Percentiles rank a stretch among this genome's conserved stretches.
Evolutionary conservation across 441 rosid genomes (phyloP).

Genomic region (Dalechampia spathulata): DNA sequence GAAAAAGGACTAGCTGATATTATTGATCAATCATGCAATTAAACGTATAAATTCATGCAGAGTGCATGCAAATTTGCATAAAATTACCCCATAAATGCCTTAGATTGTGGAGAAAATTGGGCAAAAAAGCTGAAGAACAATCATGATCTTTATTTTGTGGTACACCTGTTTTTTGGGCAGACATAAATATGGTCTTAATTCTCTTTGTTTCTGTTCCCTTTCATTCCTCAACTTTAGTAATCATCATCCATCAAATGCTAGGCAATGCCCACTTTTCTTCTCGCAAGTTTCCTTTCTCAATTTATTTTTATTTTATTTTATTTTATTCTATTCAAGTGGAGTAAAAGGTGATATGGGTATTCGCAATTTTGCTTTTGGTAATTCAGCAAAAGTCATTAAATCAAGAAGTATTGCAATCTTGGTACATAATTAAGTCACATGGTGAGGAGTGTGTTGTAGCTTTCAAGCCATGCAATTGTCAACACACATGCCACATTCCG

Average conservation of each 20-base stretch:
- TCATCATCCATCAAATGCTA: not conserved
- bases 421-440: conserved; percentile 12
- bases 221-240: not conserved
- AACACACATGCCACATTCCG: not conserved
- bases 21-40: too few relatives aligned
- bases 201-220: not conserved
- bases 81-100: too few relatives aligned
- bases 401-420: not conserved
- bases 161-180: too few relatives aligned
- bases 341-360: too few relatives aligned
- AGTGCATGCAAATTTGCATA: too few relatives aligned
- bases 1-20: too few relatives aligned
- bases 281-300: not conserved
- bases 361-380: too few relatives aligned
- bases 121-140: not conserved
- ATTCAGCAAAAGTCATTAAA: not conserved
- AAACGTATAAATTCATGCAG: too few relatives aligned
- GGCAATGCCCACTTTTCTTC: not conserved
- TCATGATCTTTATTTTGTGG: too few relatives aligned
- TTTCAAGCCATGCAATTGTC: conserved; percentile 3
- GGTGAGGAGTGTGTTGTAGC: not conserved
- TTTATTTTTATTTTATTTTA: too few relatives aligned
- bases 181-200: not conserved
- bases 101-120: not conserved
- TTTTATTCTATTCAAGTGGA: not conserved